These are phyloP conservation scores for Irpex lacteus DNA, from an alignment of 1,284 basidiomycete species.

Conservation along the genomic window DNA sequence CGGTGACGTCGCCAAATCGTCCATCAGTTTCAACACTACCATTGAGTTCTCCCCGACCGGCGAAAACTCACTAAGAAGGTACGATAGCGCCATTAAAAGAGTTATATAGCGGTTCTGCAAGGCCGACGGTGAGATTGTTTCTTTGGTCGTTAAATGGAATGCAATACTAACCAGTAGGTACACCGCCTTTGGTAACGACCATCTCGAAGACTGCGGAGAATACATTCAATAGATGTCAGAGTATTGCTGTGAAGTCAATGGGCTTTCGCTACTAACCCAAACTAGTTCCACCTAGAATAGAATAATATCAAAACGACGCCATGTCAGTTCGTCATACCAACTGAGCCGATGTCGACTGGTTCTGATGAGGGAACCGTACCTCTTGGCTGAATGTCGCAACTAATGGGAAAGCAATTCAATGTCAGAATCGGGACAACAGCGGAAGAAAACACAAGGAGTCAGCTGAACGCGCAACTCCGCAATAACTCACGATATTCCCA, in stretches of 20 bases:
- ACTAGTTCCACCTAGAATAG: constrained; percentile 17
- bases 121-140: background rate
- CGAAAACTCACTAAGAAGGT: constrained; percentile 14
- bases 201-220: constrained; percentile 12
- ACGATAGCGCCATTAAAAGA: constrained; percentile 13
- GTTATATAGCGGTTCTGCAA: constrained; percentile 18
- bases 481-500: constrained; percentile 16
- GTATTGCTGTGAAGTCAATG: background rate
- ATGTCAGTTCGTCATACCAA: background rate
- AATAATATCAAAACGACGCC: background rate
- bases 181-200: constrained; percentile 15
- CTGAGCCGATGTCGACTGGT: background rate
- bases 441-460: background rate
- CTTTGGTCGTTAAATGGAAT: background rate
- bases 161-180: constrained; percentile 13
- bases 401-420: background rate
- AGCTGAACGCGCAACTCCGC: background rate
- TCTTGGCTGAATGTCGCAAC: constrained; percentile 16
- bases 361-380: constrained; percentile 6
- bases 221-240: background rate
- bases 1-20: background rate
- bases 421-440: background rate
- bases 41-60: background rate
- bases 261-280: constrained; percentile 12
- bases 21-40: background rate